Percentiles rank a stretch among this genome's conserved stretches.
These are phyloP conservation scores for Lecanicillium sp. DNA, from an alignment of 2,329 filamentous ascomycete species.

Conservation along the genomic window DNA sequence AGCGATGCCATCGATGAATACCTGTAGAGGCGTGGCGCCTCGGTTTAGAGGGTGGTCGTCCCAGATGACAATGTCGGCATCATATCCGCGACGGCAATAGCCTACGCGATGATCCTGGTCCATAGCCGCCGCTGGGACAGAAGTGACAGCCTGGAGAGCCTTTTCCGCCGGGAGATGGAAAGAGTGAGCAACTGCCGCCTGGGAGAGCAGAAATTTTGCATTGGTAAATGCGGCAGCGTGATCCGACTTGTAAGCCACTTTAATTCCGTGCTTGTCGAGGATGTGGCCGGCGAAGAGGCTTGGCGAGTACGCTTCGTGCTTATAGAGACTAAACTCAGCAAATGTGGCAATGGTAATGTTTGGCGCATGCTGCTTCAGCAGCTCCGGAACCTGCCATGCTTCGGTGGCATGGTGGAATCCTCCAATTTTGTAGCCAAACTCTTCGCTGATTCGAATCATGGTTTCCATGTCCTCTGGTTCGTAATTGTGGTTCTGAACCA, in stretches of 20 bases:
- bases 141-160: slow-evolving; percentile 39
- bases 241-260: slow-evolving; percentile 40
- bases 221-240: slow-evolving; percentile 28
- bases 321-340: slow-evolving; percentile 36
- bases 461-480: slow-evolving; percentile 37
- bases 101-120: slow-evolving; percentile 39
- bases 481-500: slow-evolving; percentile 40
- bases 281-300: slow-evolving; percentile 35
- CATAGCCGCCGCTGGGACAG: slow-evolving; percentile 38
- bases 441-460: slow-evolving; percentile 35
- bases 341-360: slow-evolving; percentile 39
- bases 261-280: slow-evolving; percentile 33
- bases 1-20: slow-evolving; percentile 40
- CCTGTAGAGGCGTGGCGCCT: slow-evolving; percentile 40
- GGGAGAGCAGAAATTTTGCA: slow-evolving; percentile 37
- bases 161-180: slow-evolving; percentile 35
- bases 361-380: slow-evolving; percentile 32
- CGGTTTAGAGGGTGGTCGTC: slow-evolving; percentile 40
- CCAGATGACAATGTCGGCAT: slow-evolving; percentile 46
- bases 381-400: slow-evolving; percentile 35
- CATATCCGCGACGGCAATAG: slow-evolving; percentile 38
- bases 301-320: slow-evolving; percentile 35
- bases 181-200: slow-evolving; percentile 35
- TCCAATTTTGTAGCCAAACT: slow-evolving; percentile 35
- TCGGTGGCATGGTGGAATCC: slow-evolving; percentile 36